phyloP scores from a whole-genome alignment of 2,329 filamentous ascomycete species.

The Fusarium sp. region DNA sequence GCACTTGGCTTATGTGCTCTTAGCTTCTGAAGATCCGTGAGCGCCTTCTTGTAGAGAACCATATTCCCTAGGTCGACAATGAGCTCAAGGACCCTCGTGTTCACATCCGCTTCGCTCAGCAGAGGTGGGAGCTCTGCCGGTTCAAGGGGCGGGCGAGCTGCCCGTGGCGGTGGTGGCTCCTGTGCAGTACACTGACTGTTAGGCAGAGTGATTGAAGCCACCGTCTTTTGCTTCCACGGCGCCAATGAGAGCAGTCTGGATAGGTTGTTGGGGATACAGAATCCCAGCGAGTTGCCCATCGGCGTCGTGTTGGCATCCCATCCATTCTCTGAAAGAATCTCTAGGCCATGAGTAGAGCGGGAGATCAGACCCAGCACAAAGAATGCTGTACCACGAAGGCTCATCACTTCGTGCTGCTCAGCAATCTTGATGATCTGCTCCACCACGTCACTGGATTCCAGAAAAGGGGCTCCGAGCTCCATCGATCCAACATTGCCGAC shows the following conservation, averaged over 20 bases:
- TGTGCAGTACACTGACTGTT: slow-evolving; percentile 64
- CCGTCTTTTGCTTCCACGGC: slow-evolving; percentile 66
- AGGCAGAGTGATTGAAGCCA: slow-evolving; percentile 59
- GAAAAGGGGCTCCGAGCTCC: slow-evolving; percentile 94
- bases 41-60: slow-evolving; percentile 88
- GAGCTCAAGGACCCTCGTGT: slow-evolving; percentile 83
- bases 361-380: slow-evolving; percentile 95
- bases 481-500: slow-evolving; percentile 98
- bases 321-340: slow-evolving; percentile 87
- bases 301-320: slow-evolving; percentile 93
- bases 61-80: slow-evolving; percentile 93
- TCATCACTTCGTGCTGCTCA: slow-evolving; percentile 88
- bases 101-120: slow-evolving; percentile 72
- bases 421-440: slow-evolving; percentile 89
- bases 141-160: slow-evolving; percentile 56
- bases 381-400: slow-evolving; percentile 92
- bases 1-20: slow-evolving; percentile 78
- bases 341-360: slow-evolving; percentile 88
- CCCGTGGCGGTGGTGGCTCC: slow-evolving; percentile 54
- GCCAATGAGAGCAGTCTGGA: slow-evolving; percentile 79
- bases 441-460: slow-evolving; percentile 91
- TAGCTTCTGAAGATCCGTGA: slow-evolving; percentile 82
- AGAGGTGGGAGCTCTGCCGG: slow-evolving; percentile 54
- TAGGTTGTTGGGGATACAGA: slow-evolving; percentile 85
- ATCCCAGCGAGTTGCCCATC: slow-evolving; percentile 84